Evolutionary conservation across 1,139 yeast species (phyloP), one percentile per base, ranked within the genome.

Genomic region (Suhomyces atakaporum): DNA sequence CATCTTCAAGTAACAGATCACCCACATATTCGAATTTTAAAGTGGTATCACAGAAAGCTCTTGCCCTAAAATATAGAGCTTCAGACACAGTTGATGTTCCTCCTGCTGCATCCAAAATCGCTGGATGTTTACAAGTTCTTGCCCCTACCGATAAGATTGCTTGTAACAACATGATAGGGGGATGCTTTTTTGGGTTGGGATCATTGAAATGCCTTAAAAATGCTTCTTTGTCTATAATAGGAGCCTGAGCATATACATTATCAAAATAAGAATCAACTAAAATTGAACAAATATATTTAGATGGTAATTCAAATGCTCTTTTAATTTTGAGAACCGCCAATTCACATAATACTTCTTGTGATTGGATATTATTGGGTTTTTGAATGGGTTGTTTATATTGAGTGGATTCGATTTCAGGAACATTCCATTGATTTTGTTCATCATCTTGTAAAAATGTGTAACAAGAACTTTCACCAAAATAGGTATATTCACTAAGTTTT

Each of bases 111-210:
- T 47, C 50, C 18, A 41, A 21, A 4, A 47, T 33, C 3, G 47
- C 42, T 3, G 51, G 49, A 16, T 47, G 47, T 11, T 24, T 30
- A 27, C 50, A 44, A 10, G 35, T 36, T 16, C 43, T 23, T 7
- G 45, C 27, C 4, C 49, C 51, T n/a, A 38, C 44, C 18, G 45
- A 31, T n/a, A 46, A 31, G 2, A 47, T 25, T 4, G 44, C 46
- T 19, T 46, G 46, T n/a, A 43, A 23, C 10, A 47, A 36, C 20
- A 47, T 41, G 15, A 47, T 36, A 1, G 51, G 51, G 6, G 51
- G 51, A 7, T 40, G 33, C 11, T 33, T 44, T 26, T 35, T 40
- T 8, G 47, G 47, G 19, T 46, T 35, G 11, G 49, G 44, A 27
- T 47, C 46, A 21, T 44, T 31, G 31, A 47, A 46, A 27, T 44